Percentiles rank a stretch among this genome's conserved stretches.
Evolutionary conservation across 2,329 filamentous ascomycete genomes (phyloP).

Genomic region (Botrytis deweyae): DNA sequence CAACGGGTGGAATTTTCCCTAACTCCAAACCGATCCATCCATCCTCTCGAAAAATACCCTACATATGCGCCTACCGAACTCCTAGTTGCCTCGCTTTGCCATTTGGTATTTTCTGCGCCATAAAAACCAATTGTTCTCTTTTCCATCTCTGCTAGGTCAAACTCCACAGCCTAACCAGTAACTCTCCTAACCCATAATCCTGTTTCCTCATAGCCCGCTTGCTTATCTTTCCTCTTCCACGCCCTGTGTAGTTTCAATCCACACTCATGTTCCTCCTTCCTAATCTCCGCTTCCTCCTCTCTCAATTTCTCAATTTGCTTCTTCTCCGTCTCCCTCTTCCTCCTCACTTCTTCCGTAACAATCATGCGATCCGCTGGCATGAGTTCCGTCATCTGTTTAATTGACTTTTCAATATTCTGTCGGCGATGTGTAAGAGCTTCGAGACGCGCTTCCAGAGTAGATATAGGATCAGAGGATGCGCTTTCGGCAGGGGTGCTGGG

Average conservation of each 20-base stretch:
- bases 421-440: conserved; percentile 65
- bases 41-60: background rate
- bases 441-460: conserved; percentile 64
- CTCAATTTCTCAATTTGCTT: conserved; percentile 65
- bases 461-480: conserved; percentile 62
- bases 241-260: conserved; percentile 72
- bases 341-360: conserved; percentile 62
- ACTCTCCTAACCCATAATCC: conserved; percentile 77
- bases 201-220: conserved; percentile 63
- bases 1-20: background rate
- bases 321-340: conserved; percentile 55
- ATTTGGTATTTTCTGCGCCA: background rate
- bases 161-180: conserved; percentile 50
- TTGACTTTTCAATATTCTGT: conserved; percentile 68
- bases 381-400: conserved; percentile 74
- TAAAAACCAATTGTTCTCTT: background rate
- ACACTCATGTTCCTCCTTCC: conserved; percentile 74
- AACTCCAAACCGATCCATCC: background rate
- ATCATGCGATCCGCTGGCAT: conserved; percentile 70
- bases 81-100: background rate
- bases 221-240: conserved; percentile 71
- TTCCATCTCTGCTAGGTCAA: background rate
- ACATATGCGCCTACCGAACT: background rate
- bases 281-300: conserved; percentile 68
- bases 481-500: conserved; percentile 60